Conservation (phyloP, 164 flowering plant genomes). For the Kingdonia uniflora region DNA sequence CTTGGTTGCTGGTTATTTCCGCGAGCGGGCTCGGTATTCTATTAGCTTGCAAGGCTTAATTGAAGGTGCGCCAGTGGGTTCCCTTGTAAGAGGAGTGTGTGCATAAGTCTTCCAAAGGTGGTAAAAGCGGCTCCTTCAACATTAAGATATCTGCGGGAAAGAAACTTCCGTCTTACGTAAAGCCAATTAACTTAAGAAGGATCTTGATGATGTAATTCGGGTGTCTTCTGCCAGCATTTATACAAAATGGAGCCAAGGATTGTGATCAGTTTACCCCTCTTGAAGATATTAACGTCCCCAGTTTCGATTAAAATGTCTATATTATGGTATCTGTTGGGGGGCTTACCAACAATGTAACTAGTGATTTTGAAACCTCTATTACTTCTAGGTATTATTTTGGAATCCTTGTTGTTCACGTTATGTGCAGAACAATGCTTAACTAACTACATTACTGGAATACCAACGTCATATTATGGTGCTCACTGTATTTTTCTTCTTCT, state of each 20-base stretch:
- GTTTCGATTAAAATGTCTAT: too few species aligned
- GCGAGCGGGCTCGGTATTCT: slow-evolving; percentile 43
- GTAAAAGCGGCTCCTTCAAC: slow-evolving; percentile 28
- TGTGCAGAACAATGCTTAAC: too few species aligned
- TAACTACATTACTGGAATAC: too few species aligned
- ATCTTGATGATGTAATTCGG: slow-evolving; percentile 12
- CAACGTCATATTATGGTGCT: too few species aligned
- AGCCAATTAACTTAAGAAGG: too few species aligned
- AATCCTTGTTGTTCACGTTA: too few species aligned
- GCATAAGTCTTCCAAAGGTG: slow-evolving; percentile 34
- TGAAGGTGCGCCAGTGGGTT: slow-evolving; percentile 69
- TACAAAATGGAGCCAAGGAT: slow-evolving; percentile 35
- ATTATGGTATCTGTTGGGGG: too few species aligned
- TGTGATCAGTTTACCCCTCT: slow-evolving; percentile 25
- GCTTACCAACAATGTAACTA: too few species aligned
- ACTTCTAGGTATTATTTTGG: too few species aligned
- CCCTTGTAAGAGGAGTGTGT: slow-evolving; percentile 37
- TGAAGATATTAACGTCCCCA: slow-evolving; percentile 2
- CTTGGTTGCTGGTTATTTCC: slow-evolving; percentile 62
- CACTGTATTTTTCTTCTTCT: too few species aligned
- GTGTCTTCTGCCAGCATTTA: slow-evolving; percentile 34
- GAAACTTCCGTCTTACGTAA: too few species aligned
- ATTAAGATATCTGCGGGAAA: slow-evolving; percentile 29
- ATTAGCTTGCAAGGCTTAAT: slow-evolving; percentile 66
- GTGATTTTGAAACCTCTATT: too few species aligned